phyloP scores from a whole-genome alignment of 441 rosid species.

The Eruca vesicaria region DNA sequence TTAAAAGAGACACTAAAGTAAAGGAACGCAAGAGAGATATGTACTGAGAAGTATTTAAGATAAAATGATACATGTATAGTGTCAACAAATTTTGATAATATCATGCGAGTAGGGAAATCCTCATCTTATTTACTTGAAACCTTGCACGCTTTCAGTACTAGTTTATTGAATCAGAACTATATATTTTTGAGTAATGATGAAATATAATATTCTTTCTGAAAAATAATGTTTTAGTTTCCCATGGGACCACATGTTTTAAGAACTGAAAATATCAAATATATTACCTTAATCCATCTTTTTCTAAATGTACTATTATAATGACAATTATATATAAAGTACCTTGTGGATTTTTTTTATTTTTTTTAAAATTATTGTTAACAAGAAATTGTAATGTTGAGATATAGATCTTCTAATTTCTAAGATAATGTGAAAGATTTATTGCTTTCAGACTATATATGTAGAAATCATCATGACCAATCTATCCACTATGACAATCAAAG shows the following conservation, averaged over 20 bases:
- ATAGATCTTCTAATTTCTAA: not conserved
- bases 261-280: not conserved
- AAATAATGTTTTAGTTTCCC: not conserved
- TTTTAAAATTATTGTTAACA: not conserved
- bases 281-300: not conserved
- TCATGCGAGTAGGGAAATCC: not conserved
- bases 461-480: not conserved
- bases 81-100: not conserved
- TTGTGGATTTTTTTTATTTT: not conserved
- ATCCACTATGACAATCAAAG: slow-evolving; percentile 9
- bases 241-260: not conserved
- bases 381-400: not conserved
- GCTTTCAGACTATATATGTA: not conserved
- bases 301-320: not conserved
- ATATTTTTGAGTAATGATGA: not conserved
- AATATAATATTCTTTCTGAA: not conserved
- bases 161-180: not conserved
- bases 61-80: not conserved
- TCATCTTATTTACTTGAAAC: not conserved
- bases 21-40: slow-evolving; percentile 1
- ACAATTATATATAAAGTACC: not conserved
- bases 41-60: not conserved
- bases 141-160: not conserved
- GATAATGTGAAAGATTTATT: not conserved
- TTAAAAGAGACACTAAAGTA: slow-evolving; percentile 26